Percentiles rank a stretch among this genome's conserved stretches.
Evolutionary conservation across 1,284 basidiomycete genomes (phyloP).

Genomic region (Agroathelia rolfsii): DNA sequence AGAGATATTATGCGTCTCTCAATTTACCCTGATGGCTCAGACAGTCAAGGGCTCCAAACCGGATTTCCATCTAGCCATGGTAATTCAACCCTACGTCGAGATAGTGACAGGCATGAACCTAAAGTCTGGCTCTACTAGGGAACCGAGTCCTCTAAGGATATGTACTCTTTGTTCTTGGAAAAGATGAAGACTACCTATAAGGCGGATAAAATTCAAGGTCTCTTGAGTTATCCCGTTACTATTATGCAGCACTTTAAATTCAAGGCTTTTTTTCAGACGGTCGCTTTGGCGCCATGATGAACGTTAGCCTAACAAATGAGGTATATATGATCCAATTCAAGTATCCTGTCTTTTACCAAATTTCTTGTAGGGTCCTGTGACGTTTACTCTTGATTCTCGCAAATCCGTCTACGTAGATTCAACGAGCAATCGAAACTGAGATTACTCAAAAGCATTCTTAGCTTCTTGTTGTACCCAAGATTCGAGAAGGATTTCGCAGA

Average conservation of each 20-base stretch:
- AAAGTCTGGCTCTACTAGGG: slow-evolving; percentile 30
- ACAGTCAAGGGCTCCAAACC: slow-evolving; percentile 82
- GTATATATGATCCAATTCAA: slow-evolving; percentile 27
- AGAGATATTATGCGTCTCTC: slow-evolving; percentile 83
- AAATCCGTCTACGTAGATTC: slow-evolving; percentile 50
- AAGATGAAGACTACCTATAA: slow-evolving; percentile 56
- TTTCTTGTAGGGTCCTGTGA: slow-evolving; percentile 62
- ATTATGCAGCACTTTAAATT: slow-evolving; percentile 3
- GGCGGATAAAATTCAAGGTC: slow-evolving; percentile 68
- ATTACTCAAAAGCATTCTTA: no score
- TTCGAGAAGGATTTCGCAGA: no score
- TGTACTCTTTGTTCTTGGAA: slow-evolving; percentile 68
- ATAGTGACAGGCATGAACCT: slow-evolving; percentile 3
- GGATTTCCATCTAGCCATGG: slow-evolving; percentile 89
- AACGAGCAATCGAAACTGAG: no score
- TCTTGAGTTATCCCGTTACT: slow-evolving; percentile 3
- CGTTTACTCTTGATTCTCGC: slow-evolving; percentile 71
- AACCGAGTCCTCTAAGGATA: slow-evolving; percentile 51
- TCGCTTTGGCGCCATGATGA: slow-evolving; percentile 92
- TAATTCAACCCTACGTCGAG: slow-evolving; percentile 20
- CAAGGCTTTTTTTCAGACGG: slow-evolving; percentile 47
- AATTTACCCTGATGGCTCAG: slow-evolving; percentile 85
- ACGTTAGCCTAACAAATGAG: slow-evolving; percentile 77
- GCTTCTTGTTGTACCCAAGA: no score
- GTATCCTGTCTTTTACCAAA: slow-evolving; percentile 6